A percentile compares a stretch with the other conserved stretches of the same genome.
These are phyloP conservation scores for Fusarium ramigenum DNA, from an alignment of 2,329 filamentous ascomycete genomes.

Conservation along the genomic window DNA sequence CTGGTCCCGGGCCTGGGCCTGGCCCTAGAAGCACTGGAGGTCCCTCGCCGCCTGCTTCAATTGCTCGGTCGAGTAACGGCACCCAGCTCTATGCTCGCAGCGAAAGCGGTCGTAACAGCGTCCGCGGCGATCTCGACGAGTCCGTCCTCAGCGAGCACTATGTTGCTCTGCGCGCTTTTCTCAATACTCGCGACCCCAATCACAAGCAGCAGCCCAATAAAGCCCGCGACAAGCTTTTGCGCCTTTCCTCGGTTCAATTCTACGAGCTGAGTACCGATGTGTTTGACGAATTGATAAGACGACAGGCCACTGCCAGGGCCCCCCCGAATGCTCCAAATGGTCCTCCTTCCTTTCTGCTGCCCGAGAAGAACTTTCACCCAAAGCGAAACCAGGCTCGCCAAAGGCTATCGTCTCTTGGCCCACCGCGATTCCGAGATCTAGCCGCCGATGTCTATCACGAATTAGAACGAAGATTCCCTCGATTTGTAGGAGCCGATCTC, in stretches of 20 bases:
- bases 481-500: conserved; percentile 76
- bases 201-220: conserved; percentile 81
- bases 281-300: conserved; percentile 90
- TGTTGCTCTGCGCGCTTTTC: conserved; percentile 77
- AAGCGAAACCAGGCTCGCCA: conserved; percentile 98
- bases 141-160: conserved; percentile 82
- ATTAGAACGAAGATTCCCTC: conserved; percentile 87
- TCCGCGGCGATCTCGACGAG: conserved; percentile 68
- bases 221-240: conserved; percentile 91
- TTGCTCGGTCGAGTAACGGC: conserved; percentile 85
- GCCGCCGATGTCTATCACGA: conserved; percentile 97
- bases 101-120: conserved; percentile 69
- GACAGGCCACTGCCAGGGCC: conserved; percentile 73
- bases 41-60: conserved; percentile 87
- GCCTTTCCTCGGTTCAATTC: conserved; percentile 91
- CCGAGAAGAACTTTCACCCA: conserved; percentile 91
- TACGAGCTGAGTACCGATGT: conserved; percentile 98
- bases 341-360: conserved; percentile 78
- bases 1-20: conserved; percentile 56
- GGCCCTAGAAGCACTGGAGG: conserved; percentile 66
- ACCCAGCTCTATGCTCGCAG: conserved; percentile 72
- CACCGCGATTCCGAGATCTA: conserved; percentile 87
- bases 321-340: conserved; percentile 62
- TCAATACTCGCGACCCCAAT: conserved; percentile 81
- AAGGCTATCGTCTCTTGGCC: conserved; percentile 88